phyloP scores from a whole-genome alignment of 306 rosid species.

The Crataegus laevigata region DNA sequence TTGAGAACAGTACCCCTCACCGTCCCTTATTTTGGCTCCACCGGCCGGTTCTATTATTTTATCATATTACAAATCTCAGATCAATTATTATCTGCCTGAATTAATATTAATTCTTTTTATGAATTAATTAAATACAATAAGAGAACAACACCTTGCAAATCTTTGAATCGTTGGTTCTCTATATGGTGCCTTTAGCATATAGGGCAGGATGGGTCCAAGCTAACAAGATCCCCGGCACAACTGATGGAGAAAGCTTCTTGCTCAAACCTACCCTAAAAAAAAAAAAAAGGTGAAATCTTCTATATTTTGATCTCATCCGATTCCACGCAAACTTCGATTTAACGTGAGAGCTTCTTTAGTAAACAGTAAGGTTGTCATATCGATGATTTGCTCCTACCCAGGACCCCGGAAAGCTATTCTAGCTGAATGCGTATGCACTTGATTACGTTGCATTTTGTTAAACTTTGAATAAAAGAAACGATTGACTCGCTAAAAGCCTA shows the following conservation, averaged over 20 bases:
- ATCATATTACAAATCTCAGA: neutral
- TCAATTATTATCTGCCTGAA: neutral
- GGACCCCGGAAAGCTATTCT: neutral
- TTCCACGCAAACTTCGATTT: no score
- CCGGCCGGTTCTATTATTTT: neutral
- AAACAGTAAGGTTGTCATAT: neutral
- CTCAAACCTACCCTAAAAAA: neutral
- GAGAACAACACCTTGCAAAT: neutral
- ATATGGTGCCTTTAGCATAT: neutral
- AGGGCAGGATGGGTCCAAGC: constrained; percentile 13
- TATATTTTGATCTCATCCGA: neutral
- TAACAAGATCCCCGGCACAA: constrained; percentile 1
- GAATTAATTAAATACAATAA: neutral
- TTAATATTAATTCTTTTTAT: neutral
- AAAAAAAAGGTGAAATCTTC: neutral
- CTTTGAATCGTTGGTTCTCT: neutral
- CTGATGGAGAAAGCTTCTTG: neutral
- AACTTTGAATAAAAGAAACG: neutral
- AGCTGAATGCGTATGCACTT: neutral
- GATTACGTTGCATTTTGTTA: neutral
- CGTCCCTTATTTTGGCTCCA: neutral
- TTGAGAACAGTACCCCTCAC: neutral
- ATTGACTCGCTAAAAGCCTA: neutral
- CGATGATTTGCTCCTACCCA: neutral
- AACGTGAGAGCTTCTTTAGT: neutral